phyloP scores from a whole-genome alignment of 495 filamentous ascomycete species.

The Ramalina intermedia region DNA sequence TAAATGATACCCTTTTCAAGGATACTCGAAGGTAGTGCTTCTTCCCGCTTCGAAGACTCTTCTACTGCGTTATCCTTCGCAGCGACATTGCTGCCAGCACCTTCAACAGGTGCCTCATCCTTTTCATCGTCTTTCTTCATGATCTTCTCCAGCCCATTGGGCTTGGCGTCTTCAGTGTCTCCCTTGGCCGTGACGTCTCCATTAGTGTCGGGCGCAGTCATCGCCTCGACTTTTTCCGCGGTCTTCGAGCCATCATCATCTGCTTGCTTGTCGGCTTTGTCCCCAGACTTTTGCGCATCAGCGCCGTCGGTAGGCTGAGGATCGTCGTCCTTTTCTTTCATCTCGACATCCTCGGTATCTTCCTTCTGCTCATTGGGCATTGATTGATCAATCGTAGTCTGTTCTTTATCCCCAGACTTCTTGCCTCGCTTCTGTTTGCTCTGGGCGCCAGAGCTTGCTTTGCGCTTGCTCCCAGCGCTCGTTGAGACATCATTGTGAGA shows the following conservation, averaged over 20 bases:
- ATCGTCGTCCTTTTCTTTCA: conserved; percentile 7
- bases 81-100: conserved; percentile 7
- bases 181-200: not conserved
- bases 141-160: conserved; percentile 11
- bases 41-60: conserved; percentile 34
- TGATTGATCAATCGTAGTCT: conserved; percentile 15
- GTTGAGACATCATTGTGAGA: conserved; percentile 8
- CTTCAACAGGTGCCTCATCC: not conserved
- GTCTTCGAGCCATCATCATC: conserved; percentile 8
- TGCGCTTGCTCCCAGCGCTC: conserved; percentile 14
- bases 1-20: conserved; percentile 90
- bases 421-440: conserved; percentile 15
- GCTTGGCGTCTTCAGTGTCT: conserved; percentile 4
- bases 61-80: conserved; percentile 15
- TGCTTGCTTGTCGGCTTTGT: not conserved
- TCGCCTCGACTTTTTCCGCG: conserved; percentile 6
- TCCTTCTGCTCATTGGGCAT: conserved; percentile 9
- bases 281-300: conserved; percentile 1
- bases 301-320: not conserved
- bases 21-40: conserved; percentile 51
- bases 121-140: conserved; percentile 7
- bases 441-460: conserved; percentile 6
- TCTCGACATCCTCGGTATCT: conserved; percentile 12
- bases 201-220: not conserved
- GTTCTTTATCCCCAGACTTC: conserved; percentile 12